phyloP scores from a whole-genome alignment of 345 rosid species.

The Gossypium rotundifolium region DNA sequence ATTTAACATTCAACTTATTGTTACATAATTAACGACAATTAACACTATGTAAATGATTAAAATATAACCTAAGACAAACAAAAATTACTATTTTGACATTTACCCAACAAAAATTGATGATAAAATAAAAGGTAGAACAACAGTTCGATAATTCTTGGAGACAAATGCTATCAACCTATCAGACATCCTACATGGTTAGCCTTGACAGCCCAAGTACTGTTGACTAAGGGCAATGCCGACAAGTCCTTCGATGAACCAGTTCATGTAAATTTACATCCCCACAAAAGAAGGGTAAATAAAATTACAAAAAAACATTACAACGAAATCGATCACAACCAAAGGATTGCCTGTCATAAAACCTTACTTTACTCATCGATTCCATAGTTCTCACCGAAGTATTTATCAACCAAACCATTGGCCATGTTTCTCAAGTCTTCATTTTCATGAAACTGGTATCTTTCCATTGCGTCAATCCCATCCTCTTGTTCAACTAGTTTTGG shows the following conservation, averaged over 20 bases:
- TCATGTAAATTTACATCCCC: conserved; percentile 2
- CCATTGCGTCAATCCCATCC: conserved; percentile 98
- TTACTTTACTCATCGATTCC: conserved; percentile 53
- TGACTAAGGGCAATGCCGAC: neutral
- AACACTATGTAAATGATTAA: too few species aligned
- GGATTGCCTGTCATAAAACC: neutral
- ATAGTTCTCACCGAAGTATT: conserved; percentile 85
- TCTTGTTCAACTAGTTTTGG: conserved; percentile 78
- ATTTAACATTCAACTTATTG: too few species aligned
- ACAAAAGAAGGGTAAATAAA: neutral
- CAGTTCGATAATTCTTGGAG: neutral
- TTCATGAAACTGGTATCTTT: conserved; percentile 91
- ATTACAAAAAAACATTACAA: neutral
- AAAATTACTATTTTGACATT: too few species aligned
- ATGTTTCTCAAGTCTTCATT: conserved; percentile 87
- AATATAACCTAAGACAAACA: too few species aligned
- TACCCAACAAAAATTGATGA: neutral
- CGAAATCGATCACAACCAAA: neutral
- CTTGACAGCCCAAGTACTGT: neutral
- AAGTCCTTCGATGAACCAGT: neutral
- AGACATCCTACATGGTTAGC: conserved; percentile 8
- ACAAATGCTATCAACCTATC: neutral
- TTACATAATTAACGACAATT: too few species aligned
- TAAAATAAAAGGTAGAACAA: neutral
- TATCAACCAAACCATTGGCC: conserved; percentile 88